Percentiles rank a stretch among this genome's conserved stretches.
Evolutionary conservation across 1,139 yeast species (phyloP).

Genomic region (Taphrina wiesneri): DNA sequence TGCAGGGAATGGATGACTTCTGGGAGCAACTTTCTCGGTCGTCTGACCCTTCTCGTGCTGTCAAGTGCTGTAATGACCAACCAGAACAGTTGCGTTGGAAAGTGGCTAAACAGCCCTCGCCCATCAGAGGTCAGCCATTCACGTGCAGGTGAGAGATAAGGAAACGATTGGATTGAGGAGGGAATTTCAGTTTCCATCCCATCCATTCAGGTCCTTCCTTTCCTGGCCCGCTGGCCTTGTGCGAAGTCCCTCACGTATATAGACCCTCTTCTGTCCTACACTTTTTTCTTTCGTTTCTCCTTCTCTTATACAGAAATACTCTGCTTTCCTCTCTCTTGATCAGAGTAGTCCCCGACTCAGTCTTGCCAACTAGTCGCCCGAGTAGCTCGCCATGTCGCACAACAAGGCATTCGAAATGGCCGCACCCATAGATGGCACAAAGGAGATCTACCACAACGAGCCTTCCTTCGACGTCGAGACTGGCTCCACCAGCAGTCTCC

Average conservation of each 20-base stretch:
- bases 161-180: no score
- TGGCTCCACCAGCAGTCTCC: not conserved
- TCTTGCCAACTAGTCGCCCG: not conserved
- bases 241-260: not conserved
- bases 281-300: not conserved
- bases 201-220: no score
- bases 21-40: no score
- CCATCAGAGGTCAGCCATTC: no score
- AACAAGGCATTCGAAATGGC: slow-evolving; percentile 11
- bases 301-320: not conserved
- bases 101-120: no score
- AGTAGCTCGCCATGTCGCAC: slow-evolving; percentile 2
- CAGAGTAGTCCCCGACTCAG: not conserved
- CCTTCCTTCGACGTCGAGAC: slow-evolving; percentile 12
- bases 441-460: slow-evolving; percentile 9
- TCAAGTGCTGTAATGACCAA: not conserved
- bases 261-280: no score
- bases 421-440: slow-evolving; percentile 1
- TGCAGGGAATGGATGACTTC: no score
- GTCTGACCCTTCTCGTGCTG: not conserved
- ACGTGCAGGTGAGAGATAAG: no score
- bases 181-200: no score
- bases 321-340: not conserved
- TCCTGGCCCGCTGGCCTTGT: no score
- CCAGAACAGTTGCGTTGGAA: no score